Conservation (phyloP, 306 rosid species). For the Quercus wislizeni region DNA sequence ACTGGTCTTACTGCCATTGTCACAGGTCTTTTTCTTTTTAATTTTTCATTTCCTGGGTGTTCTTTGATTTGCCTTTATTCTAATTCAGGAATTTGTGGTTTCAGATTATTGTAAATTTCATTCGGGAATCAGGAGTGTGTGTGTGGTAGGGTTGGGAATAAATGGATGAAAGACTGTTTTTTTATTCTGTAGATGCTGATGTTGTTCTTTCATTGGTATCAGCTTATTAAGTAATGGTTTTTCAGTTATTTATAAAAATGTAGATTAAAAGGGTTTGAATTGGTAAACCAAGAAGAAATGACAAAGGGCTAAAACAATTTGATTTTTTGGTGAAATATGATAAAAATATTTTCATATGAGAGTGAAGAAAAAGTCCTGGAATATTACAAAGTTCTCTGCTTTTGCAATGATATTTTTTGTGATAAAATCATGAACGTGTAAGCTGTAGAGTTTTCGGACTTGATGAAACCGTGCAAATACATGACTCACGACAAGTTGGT, state of each 20-base stretch:
- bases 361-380: neutral
- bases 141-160: neutral
- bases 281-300: neutral
- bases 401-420: constrained; percentile 3
- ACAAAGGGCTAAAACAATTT: neutral
- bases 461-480: neutral
- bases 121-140: neutral
- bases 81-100: neutral
- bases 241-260: neutral
- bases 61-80: neutral
- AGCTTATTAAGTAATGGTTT: neutral
- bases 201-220: neutral
- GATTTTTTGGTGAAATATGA: neutral
- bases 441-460: neutral
- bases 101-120: neutral
- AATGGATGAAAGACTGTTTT: neutral
- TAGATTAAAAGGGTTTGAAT: neutral
- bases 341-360: neutral
- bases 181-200: neutral
- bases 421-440: neutral
- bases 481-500: neutral
- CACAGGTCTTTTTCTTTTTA: constrained; percentile 33
- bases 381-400: neutral
- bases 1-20: constrained; percentile 49
- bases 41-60: neutral